phyloP scores from a whole-genome alignment of 495 filamentous ascomycete genomes.

The Trichocladium uniseriatum region DNA sequence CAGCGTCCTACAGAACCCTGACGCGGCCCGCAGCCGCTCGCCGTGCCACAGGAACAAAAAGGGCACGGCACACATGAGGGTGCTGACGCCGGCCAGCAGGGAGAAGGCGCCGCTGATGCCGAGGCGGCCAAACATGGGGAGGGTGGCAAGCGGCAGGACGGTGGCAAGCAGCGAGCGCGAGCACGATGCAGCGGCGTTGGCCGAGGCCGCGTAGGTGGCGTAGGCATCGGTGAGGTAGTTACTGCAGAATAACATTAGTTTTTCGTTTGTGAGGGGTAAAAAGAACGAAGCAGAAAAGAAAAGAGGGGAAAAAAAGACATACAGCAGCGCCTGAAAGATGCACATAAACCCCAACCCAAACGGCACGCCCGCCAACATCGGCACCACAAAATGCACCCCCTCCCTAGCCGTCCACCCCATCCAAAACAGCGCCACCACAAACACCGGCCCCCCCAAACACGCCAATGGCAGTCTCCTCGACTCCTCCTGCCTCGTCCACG shows the following conservation, averaged over 20 bases:
- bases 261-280: neutral
- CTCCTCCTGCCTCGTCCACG: conserved; percentile 44
- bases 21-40: conserved; percentile 25
- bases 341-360: conserved; percentile 60
- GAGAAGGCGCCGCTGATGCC: conserved; percentile 32
- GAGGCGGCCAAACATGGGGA: conserved; percentile 30
- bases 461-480: conserved; percentile 56
- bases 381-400: conserved; percentile 53
- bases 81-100: conserved; percentile 30
- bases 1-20: conserved; percentile 31
- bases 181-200: conserved; percentile 55
- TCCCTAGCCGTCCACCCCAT: conserved; percentile 54
- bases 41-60: conserved; percentile 37
- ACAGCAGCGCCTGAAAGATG: conserved; percentile 47
- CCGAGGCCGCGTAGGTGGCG: conserved; percentile 60
- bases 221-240: conserved; percentile 75
- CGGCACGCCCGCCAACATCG: conserved; percentile 52
- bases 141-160: conserved; percentile 43
- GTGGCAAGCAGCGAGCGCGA: conserved; percentile 55
- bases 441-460: conserved; percentile 55
- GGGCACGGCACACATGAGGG: conserved; percentile 32
- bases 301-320: conserved; percentile 49
- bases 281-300: neutral
- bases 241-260: conserved; percentile 24
- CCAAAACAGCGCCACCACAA: conserved; percentile 61